A percentile compares a stretch with the other conserved stretches of the same genome.
phyloP scores from a whole-genome alignment of 148 eudicot genomes.

The Silene latifolia region DNA sequence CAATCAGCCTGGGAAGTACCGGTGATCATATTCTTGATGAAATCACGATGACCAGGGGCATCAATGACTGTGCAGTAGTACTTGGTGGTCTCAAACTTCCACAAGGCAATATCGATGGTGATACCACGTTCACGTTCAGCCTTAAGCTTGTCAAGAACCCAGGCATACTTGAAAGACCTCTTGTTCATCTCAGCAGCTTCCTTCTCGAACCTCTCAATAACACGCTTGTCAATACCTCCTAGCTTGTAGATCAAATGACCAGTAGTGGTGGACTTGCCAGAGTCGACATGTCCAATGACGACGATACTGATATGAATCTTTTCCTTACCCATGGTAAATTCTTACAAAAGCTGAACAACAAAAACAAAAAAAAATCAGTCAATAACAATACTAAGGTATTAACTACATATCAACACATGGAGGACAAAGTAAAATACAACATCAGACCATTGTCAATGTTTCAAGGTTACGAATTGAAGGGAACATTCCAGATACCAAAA shows the following conservation, averaged over 20 bases:
- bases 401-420: no score
- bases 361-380: no score
- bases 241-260: conserved; percentile 61
- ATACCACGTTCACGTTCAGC: conserved; percentile 62
- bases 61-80: conserved; percentile 58
- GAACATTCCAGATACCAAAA: no score
- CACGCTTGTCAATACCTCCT: conserved; percentile 69
- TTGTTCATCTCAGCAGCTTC: conserved; percentile 72
- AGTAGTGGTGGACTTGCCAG: conserved; percentile 57
- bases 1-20: conserved; percentile 61
- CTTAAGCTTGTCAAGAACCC: conserved; percentile 62
- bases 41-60: conserved; percentile 56
- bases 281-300: conserved; percentile 60
- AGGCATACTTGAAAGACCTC: conserved; percentile 60
- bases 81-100: conserved; percentile 57
- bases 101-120: conserved; percentile 54
- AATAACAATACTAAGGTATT: no score
- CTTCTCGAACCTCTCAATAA: conserved; percentile 58
- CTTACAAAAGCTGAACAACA: background rate
- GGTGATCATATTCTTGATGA: conserved; percentile 59
- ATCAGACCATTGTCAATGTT: no score
- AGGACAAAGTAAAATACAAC: no score
- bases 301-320: conserved; percentile 27
- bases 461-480: no score
- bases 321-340: background rate